Evolutionary conservation across 176 grass and related monocot species (phyloP).

Genomic region (Otatea glauca): DNA sequence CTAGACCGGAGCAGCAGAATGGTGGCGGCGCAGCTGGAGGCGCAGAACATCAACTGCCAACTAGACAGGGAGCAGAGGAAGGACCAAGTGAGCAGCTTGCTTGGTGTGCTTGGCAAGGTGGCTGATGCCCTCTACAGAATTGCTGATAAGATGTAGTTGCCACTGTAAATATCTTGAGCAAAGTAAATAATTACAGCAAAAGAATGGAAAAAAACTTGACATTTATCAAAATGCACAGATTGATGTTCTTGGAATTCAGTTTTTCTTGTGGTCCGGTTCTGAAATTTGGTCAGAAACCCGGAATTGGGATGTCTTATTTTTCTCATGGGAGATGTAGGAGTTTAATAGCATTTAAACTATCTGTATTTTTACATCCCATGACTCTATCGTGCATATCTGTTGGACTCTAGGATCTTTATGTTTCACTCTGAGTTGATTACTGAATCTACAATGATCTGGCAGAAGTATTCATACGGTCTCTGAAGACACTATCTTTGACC

Average conservation of each 20-base stretch:
- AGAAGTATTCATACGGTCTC: not conserved
- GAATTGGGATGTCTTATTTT: conserved; percentile 28
- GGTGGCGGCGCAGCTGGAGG: conserved; percentile 69
- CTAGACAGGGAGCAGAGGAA: conserved; percentile 95
- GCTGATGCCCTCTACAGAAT: conserved; percentile 95
- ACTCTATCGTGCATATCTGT: not conserved
- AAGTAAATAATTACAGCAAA: conserved; percentile 48
- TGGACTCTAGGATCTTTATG: not conserved
- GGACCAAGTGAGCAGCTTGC: conserved; percentile 73
- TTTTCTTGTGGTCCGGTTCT: conserved; percentile 45
- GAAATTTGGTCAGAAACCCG: conserved; percentile 44
- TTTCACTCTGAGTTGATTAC: conserved; percentile 17
- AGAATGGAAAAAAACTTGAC: not conserved
- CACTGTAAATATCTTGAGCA: conserved; percentile 25
- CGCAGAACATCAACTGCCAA: conserved; percentile 79
- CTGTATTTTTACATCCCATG: not conserved
- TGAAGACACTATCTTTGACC: not conserved
- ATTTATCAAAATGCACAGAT: conserved; percentile 49
- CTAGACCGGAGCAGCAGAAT: conserved; percentile 73
- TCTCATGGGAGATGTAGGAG: conserved; percentile 16
- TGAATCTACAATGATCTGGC: not conserved
- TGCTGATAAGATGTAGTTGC: conserved; percentile 84
- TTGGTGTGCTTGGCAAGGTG: conserved; percentile 78
- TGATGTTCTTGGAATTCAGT: conserved; percentile 31
- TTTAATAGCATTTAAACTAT: conserved; percentile 25